Evolutionary conservation across 23 red algal species (phyloP).

Genomic region (Gracilaria vermiculophylla): DNA sequence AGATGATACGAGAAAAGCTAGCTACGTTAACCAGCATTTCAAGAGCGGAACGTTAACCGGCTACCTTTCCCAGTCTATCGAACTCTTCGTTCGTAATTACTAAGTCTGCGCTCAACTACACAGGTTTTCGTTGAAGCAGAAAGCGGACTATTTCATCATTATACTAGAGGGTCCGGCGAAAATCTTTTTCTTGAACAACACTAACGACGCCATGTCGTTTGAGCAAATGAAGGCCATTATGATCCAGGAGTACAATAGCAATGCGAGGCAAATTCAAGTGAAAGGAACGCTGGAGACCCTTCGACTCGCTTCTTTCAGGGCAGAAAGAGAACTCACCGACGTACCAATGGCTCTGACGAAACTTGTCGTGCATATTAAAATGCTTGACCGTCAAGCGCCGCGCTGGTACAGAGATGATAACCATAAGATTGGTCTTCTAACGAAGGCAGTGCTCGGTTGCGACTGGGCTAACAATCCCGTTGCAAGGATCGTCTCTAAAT

Average conservation of each 20-base stretch:
- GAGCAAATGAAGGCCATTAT: constrained; percentile 3
- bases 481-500: neutral
- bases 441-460: neutral
- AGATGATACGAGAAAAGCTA: neutral
- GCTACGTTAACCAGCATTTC: neutral
- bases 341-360: neutral
- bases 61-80: neutral
- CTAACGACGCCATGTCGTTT: neutral
- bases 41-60: neutral
- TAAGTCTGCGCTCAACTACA: neutral
- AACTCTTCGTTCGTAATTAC: neutral
- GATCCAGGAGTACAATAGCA: neutral
- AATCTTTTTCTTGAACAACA: constrained; percentile 37
- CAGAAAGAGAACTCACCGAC: neutral
- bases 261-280: neutral
- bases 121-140: neutral
- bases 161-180: neutral
- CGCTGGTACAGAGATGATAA: neutral
- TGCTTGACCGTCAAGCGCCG: neutral
- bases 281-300: neutral
- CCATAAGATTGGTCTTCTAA: neutral
- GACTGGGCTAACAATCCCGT: neutral
- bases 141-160: constrained; percentile 3
- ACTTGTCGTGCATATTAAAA: neutral
- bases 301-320: neutral